A percentile compares a stretch with the other conserved stretches of the same genome.
phyloP scores from a whole-genome alignment of 306 rosid genomes.

The Prinsepia uniflora region DNA sequence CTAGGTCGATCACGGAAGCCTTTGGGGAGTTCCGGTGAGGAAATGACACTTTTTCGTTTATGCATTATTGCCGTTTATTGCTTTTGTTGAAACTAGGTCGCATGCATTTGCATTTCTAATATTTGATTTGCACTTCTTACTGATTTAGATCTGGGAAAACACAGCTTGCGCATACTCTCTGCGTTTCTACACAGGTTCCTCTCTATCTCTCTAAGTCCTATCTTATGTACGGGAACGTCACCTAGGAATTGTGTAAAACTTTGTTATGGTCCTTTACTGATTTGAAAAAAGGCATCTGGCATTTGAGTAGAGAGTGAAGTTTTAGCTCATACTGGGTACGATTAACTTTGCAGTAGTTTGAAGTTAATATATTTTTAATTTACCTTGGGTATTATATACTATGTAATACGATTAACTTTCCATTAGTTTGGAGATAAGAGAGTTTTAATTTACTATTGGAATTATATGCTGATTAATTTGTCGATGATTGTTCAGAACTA shows the following conservation, averaged over 20 bases:
- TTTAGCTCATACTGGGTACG: neutral
- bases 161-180: slow-evolving; percentile 95
- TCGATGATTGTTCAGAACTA: no score
- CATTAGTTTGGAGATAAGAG: neutral
- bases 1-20: slow-evolving; percentile 85
- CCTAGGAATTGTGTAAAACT: neutral
- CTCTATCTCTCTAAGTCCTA: slow-evolving; percentile 1
- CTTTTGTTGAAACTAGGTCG: neutral
- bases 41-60: slow-evolving; percentile 6
- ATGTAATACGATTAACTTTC: neutral
- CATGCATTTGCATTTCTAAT: neutral
- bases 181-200: slow-evolving; percentile 89
- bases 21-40: slow-evolving; percentile 93
- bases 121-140: neutral
- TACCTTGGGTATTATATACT: neutral
- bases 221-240: neutral
- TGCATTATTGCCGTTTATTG: neutral
- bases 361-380: neutral
- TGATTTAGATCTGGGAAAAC: slow-evolving; percentile 84
- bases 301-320: slow-evolving; percentile 7
- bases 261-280: neutral
- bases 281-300: neutral
- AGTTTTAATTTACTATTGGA: neutral
- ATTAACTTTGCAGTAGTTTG: neutral
- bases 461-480: neutral